Evolutionary conservation across 495 filamentous ascomycete species (phyloP).

Genomic region (Tuber melanosporum): DNA sequence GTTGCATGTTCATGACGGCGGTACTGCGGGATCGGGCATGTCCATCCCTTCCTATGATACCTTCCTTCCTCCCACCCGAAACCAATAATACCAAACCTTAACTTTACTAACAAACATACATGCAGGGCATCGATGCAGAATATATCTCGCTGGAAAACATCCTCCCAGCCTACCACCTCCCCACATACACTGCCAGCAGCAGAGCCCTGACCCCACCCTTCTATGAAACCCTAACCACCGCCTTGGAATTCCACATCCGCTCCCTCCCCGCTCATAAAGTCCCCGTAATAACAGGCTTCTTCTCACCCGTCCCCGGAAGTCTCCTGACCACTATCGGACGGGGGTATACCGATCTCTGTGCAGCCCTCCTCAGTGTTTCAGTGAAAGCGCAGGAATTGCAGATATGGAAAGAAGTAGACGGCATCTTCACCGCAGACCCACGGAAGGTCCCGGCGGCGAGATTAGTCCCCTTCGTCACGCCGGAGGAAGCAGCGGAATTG

Average conservation of each 20-base stretch:
- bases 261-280: slow-evolving; percentile 59
- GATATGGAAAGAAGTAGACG: slow-evolving; percentile 87
- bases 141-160: slow-evolving; percentile 71
- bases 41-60: slow-evolving; percentile 1
- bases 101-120: slow-evolving; percentile 12
- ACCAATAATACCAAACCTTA: not conserved
- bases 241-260: slow-evolving; percentile 60
- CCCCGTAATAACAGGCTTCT: slow-evolving; percentile 58
- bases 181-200: slow-evolving; percentile 54
- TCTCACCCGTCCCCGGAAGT: slow-evolving; percentile 52
- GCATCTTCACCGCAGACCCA: slow-evolving; percentile 79
- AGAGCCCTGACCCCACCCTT: slow-evolving; percentile 64
- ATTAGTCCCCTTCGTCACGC: slow-evolving; percentile 66
- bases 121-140: slow-evolving; percentile 65
- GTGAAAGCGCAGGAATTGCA: slow-evolving; percentile 68
- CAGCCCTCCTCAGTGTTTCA: slow-evolving; percentile 69
- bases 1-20: slow-evolving; percentile 76
- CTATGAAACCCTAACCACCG: slow-evolving; percentile 60
- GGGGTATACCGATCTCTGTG: slow-evolving; percentile 81
- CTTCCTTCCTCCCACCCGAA: slow-evolving; percentile 5
- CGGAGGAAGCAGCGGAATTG: slow-evolving; percentile 75
- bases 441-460: slow-evolving; percentile 74
- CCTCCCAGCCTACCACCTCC: slow-evolving; percentile 17
- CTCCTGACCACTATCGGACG: slow-evolving; percentile 61
- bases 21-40: slow-evolving; percentile 61